Evolutionary conservation across 371 early-diverging fungal genomes (phyloP).

Genomic region (Thermomucor indicae-seudaticae): DNA sequence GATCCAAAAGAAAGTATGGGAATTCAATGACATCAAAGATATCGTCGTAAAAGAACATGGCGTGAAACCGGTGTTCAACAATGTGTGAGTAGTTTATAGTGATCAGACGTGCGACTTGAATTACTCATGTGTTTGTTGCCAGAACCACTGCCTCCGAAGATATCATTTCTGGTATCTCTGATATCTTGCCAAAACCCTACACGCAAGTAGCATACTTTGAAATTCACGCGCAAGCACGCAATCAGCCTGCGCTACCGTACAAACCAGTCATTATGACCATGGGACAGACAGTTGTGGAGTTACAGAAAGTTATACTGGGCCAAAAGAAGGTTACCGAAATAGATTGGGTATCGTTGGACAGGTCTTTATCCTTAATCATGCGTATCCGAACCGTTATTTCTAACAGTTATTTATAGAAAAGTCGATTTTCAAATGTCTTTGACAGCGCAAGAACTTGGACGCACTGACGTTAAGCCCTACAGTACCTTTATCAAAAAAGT

Average conservation of each 20-base stretch:
- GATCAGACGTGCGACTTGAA: not conserved
- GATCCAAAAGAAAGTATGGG: conserved; percentile 28
- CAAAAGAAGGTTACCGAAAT: conserved; percentile 26
- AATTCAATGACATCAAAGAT: conserved; percentile 35
- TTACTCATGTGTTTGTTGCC: not conserved
- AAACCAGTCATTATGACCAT: conserved; percentile 25
- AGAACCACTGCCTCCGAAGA: conserved; percentile 30
- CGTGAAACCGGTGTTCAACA: conserved; percentile 27
- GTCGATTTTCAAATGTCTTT: conserved; percentile 38
- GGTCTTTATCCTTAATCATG: too few species aligned
- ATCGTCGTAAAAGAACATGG: conserved; percentile 29
- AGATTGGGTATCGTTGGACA: conserved; percentile 38
- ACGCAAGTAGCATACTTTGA: conserved; percentile 28
- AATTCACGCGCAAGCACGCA: conserved; percentile 36
- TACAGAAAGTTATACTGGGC: conserved; percentile 28
- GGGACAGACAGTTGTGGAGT: conserved; percentile 26
- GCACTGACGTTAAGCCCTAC: conserved; percentile 43
- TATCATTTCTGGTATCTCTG: conserved; percentile 18
- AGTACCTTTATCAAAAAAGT: conserved; percentile 41
- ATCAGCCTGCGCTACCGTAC: conserved; percentile 20
- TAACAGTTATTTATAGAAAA: conserved; percentile 14
- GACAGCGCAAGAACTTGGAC: conserved; percentile 15
- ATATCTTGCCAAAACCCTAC: conserved; percentile 20
- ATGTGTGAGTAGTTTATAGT: conserved; percentile 26
- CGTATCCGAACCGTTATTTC: not conserved